phyloP scores from a whole-genome alignment of 164 flowering plant genomes.

The Macadamia tetraphylla region DNA sequence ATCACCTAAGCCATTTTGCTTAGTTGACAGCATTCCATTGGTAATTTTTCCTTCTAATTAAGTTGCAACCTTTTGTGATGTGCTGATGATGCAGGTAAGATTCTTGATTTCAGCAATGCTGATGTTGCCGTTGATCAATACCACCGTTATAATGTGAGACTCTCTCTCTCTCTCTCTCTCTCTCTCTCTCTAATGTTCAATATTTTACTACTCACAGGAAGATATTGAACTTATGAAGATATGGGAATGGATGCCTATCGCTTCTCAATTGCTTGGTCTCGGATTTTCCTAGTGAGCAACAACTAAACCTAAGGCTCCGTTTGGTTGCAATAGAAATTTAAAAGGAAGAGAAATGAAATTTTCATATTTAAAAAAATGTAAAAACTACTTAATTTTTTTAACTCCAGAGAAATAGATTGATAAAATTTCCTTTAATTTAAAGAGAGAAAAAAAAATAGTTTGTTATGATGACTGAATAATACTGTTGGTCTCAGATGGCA shows the following conservation, averaged over 20 bases:
- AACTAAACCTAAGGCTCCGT: neutral
- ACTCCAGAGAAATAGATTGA: too few relatives aligned
- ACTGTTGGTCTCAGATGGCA: conserved; percentile 50
- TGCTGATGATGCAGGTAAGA: conserved; percentile 42
- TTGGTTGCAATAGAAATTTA: too few relatives aligned
- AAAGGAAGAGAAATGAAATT: too few relatives aligned
- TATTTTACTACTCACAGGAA: conserved; percentile 32
- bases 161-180: neutral
- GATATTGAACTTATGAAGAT: conserved; percentile 69
- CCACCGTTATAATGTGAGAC: conserved; percentile 51
- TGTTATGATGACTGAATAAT: too few relatives aligned
- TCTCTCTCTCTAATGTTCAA: neutral
- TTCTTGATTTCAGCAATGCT: conserved; percentile 66
- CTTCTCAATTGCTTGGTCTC: conserved; percentile 79
- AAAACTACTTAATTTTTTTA: too few relatives aligned
- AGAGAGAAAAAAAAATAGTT: too few relatives aligned
- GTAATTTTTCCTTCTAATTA: too few relatives aligned
- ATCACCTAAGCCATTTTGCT: too few relatives aligned
- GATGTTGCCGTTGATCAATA: conserved; percentile 84
- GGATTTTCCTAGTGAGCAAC: conserved; percentile 60
- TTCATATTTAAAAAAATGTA: too few relatives aligned
- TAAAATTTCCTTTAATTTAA: too few relatives aligned
- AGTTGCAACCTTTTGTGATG: too few relatives aligned
- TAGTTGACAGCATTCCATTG: too few relatives aligned
- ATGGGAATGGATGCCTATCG: conserved; percentile 89